A percentile compares a stretch with the other conserved stretches of the same genome.
phyloP scores from a whole-genome alignment of 208 protist species.

The Trypanosoma conorhini region DNA sequence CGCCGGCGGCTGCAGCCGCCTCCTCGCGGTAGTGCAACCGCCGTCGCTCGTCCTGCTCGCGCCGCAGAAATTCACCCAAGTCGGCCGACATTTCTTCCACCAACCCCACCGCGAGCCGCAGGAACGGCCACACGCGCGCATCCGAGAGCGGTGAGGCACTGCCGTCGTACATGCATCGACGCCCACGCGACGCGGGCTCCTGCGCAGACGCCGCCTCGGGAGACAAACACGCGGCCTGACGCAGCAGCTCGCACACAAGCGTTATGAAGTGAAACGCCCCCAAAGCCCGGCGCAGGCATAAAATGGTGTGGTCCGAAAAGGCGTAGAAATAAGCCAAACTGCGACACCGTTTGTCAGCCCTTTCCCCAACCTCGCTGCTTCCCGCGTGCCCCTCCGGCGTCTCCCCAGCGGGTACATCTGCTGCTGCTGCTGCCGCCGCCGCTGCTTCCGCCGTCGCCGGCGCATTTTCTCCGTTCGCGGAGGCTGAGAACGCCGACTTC shows the following conservation, averaged over 20 bases:
- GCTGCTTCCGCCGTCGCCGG: neutral
- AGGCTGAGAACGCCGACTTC: neutral
- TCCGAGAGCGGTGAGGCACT: conserved; percentile 17
- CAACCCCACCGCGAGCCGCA: conserved; percentile 12
- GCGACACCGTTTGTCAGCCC: neutral
- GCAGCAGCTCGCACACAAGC: conserved; percentile 23
- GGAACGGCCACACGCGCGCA: conserved; percentile 17
- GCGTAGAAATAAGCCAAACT: conserved; percentile 23
- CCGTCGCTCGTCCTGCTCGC: neutral
- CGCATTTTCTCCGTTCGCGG: neutral
- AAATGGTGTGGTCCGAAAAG: conserved; percentile 20
- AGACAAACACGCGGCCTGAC: neutral
- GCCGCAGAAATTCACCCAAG: conserved; percentile 20
- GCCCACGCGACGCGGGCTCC: neutral
- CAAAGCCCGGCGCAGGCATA: conserved; percentile 16
- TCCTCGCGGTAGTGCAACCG: neutral
- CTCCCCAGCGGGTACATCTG: neutral
- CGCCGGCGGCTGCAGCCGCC: neutral
- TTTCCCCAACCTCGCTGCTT: neutral
- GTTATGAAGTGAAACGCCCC: conserved; percentile 26
- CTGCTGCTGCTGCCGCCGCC: neutral
- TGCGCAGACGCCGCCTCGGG: neutral
- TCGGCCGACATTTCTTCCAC: conserved; percentile 31
- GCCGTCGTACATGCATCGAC: conserved; percentile 24
- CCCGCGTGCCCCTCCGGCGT: neutral